phyloP scores from a whole-genome alignment of 2,329 filamentous ascomycete species.

The Gliomastix tumulicola region DNA sequence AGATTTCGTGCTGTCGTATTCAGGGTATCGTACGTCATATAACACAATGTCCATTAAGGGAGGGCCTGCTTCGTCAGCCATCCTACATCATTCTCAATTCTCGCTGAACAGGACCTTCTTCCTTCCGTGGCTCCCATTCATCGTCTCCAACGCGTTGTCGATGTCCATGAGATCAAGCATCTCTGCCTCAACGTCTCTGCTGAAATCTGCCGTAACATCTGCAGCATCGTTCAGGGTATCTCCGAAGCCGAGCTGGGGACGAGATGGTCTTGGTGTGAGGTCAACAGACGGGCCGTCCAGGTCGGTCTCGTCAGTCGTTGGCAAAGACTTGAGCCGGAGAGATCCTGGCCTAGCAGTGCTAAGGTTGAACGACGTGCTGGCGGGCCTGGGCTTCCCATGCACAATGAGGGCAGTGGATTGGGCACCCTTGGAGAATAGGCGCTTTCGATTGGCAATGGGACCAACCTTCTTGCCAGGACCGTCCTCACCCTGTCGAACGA shows the following conservation, averaged over 20 bases:
- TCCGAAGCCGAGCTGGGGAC: conserved; percentile 33
- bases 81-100: conserved; percentile 12
- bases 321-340: conserved; percentile 19
- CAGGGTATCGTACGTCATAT: too few relatives aligned
- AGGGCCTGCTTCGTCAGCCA: too few relatives aligned
- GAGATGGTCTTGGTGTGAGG: not conserved
- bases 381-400: conserved; percentile 25
- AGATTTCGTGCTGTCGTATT: conserved; percentile 1
- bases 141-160: conserved; percentile 48
- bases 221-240: conserved; percentile 45
- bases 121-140: conserved; percentile 43
- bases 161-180: conserved; percentile 62
- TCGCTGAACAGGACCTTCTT: conserved; percentile 48
- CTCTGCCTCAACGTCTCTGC: conserved; percentile 49
- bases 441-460: conserved; percentile 23
- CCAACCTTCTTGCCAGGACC: conserved; percentile 35
- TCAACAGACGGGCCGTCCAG: conserved; percentile 4
- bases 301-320: not conserved
- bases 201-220: conserved; percentile 41
- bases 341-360: conserved; percentile 34
- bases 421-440: conserved; percentile 28
- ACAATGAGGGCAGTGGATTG: conserved; percentile 48
- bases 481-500: conserved; percentile 47
- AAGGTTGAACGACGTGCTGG: conserved; percentile 42
- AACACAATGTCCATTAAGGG: too few relatives aligned